These are phyloP conservation scores for Kurtzmaniella cleridarum DNA, from an alignment of 805 yeast genomes.

Conservation along the genomic window DNA sequence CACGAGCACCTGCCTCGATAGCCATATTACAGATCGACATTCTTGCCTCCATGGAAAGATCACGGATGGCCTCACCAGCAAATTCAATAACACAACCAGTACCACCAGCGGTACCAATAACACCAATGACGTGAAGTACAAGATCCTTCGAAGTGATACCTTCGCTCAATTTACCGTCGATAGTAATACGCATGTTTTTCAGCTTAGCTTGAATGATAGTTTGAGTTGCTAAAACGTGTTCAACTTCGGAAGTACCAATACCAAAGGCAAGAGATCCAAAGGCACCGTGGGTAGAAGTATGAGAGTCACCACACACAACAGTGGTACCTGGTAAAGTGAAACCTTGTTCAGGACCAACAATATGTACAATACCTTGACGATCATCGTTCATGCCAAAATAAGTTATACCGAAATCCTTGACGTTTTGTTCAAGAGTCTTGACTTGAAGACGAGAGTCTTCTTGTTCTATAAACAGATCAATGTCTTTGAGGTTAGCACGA, in stretches of 20 bases:
- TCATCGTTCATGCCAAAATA: slow-evolving; percentile 92
- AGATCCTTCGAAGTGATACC: slow-evolving; percentile 97
- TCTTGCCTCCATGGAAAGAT: slow-evolving; percentile 91
- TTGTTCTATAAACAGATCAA: slow-evolving; percentile 79
- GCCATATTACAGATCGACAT: slow-evolving; percentile 99
- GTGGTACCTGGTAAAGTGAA: slow-evolving; percentile 98
- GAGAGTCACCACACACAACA: slow-evolving; percentile 98
- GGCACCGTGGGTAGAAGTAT: slow-evolving; percentile 98
- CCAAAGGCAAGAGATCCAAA: slow-evolving; percentile 97
- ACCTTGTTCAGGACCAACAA: slow-evolving; percentile 98
- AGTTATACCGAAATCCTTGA: slow-evolving; percentile 81
- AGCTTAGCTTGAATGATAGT: slow-evolving; percentile 92
- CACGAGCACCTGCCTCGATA: slow-evolving; percentile 98
- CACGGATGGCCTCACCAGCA: slow-evolving; percentile 91
- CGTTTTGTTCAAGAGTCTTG: slow-evolving; percentile 87
- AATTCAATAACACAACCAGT: slow-evolving; percentile 96
- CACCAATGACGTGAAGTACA: slow-evolving; percentile 89
- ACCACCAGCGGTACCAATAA: slow-evolving; percentile 99
- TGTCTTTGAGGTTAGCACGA: slow-evolving; percentile 68
- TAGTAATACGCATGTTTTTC: slow-evolving; percentile 87
- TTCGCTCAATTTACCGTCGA: slow-evolving; percentile 76
- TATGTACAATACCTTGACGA: slow-evolving; percentile 97
- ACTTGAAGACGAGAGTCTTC: slow-evolving; percentile 92
- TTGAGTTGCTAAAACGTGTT: slow-evolving; percentile 97
- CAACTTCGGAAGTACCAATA: slow-evolving; percentile 98